Evolutionary conservation across 306 rosid genomes (phyloP).

Genomic region (Fragaria ananassa): DNA sequence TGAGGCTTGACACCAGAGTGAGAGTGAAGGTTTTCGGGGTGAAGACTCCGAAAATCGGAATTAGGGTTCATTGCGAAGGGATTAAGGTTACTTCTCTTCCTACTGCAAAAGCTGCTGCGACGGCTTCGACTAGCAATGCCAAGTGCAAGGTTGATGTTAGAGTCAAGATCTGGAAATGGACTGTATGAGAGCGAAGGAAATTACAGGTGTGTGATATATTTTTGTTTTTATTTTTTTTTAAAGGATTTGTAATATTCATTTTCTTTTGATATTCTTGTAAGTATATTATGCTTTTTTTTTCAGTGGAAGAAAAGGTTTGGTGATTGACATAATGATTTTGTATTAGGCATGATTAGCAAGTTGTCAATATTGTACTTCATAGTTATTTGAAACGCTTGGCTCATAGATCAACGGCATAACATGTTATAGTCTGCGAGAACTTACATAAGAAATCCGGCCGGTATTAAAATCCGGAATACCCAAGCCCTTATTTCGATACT

Average conservation of each 20-base stretch:
- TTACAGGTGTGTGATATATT: constrained; percentile 10
- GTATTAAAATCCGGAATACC: too few species aligned
- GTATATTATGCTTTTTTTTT: neutral
- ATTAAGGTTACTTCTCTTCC: constrained; percentile 49
- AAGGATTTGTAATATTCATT: constrained; percentile 6
- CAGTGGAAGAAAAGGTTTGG: neutral
- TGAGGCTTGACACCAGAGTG: constrained; percentile 67
- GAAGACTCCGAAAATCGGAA: constrained; percentile 60
- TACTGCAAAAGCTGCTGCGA: constrained; percentile 59
- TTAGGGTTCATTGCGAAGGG: constrained; percentile 72
- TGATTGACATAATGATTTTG: neutral
- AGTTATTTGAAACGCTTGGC: neutral
- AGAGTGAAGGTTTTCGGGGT: constrained; percentile 54
- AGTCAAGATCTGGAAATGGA: constrained; percentile 99
- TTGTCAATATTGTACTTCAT: neutral
- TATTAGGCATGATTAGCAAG: neutral
- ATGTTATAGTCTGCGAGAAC: too few species aligned
- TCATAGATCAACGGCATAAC: too few species aligned
- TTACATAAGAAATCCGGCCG: too few species aligned
- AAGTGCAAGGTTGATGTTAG: constrained; percentile 65
- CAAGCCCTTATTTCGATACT: too few species aligned
- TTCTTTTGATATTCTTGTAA: neutral
- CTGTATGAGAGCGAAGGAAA: constrained; percentile 35
- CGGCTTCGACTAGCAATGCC: constrained; percentile 56
- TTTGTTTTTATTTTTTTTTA: neutral